Conservation (phyloP, 306 rosid genomes). For the Cucurbita maxima region DNA sequence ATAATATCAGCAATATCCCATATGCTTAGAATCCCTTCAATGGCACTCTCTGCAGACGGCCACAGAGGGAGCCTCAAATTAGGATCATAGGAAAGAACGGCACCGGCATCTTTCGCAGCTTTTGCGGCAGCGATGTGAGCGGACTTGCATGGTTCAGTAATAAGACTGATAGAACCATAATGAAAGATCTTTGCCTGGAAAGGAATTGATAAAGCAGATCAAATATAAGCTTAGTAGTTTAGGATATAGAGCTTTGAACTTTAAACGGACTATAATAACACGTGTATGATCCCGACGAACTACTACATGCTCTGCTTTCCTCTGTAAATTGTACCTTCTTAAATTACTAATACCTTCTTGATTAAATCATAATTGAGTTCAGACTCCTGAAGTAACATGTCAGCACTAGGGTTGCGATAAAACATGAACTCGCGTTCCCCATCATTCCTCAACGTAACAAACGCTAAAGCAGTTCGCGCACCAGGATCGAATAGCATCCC, state of each 20-base stretch:
- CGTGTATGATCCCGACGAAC: neutral
- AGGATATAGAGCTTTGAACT: neutral
- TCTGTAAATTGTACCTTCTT: neutral
- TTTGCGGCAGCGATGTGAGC: slow-evolving; percentile 86
- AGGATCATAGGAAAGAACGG: slow-evolving; percentile 74
- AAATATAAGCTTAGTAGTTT: neutral
- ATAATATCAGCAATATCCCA: slow-evolving; percentile 89
- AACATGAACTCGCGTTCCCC: slow-evolving; percentile 99
- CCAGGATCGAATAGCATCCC: slow-evolving; percentile 88
- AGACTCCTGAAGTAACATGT: slow-evolving; percentile 76
- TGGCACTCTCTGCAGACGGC: slow-evolving; percentile 81
- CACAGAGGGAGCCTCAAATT: slow-evolving; percentile 94
- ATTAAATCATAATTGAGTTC: slow-evolving; percentile 68
- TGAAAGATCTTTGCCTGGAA: slow-evolving; percentile 83
- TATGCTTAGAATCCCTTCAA: slow-evolving; percentile 87
- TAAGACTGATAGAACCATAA: slow-evolving; percentile 90
- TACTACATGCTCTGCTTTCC: neutral
- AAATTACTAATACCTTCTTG: slow-evolving; percentile 37
- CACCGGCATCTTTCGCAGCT: slow-evolving; percentile 90
- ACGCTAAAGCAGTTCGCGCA: slow-evolving; percentile 93
- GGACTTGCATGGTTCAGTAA: slow-evolving; percentile 91
- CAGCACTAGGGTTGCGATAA: slow-evolving; percentile 96
- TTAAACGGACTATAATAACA: neutral
- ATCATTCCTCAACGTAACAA: slow-evolving; percentile 71
- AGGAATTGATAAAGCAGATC: neutral